Percentiles rank a stretch among this genome's conserved stretches.
Conservation (phyloP, 176 grass and related monocot species). For the Ananas comosus region DNA sequence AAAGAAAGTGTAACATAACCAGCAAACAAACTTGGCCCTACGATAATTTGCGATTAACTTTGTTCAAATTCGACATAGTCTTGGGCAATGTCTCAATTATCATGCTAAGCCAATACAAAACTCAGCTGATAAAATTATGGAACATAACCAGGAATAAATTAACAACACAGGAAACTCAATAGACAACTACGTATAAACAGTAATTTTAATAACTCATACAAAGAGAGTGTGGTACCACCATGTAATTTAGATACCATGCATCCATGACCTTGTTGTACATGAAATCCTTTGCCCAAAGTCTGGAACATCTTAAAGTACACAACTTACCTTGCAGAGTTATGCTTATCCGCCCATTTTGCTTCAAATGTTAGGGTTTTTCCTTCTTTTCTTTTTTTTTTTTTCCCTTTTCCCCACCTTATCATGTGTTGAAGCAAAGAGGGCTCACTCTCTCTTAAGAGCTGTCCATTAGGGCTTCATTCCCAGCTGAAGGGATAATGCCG, state of each 20-base stretch:
- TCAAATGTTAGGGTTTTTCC: not conserved
- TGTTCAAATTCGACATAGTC: too few species aligned
- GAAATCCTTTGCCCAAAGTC: not conserved
- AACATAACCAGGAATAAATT: too few species aligned
- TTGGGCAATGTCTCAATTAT: too few species aligned
- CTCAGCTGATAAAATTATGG: too few species aligned
- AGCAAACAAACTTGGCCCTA: too few species aligned
- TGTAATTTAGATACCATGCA: not conserved
- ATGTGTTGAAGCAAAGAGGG: not conserved
- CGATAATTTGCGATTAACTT: too few species aligned
- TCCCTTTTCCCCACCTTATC: not conserved
- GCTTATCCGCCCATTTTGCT: not conserved
- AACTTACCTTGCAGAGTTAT: not conserved
- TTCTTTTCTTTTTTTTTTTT: not conserved
- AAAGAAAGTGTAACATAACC: too few species aligned
- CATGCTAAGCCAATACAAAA: too few species aligned
- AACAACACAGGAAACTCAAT: too few species aligned
- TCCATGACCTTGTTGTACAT: not conserved
- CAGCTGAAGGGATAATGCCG: constrained; percentile 19
- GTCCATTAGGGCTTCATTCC: constrained; percentile 60
- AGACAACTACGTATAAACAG: too few species aligned
- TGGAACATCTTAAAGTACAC: not conserved
- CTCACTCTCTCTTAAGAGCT: constrained; percentile 36
- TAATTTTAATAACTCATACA: not conserved
- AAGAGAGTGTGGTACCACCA: not conserved